Evolutionary conservation across 2,329 filamentous ascomycete genomes (phyloP), one percentile per base, ranked within the genome.

Genomic region (Sclerotinia trifoliorum): DNA sequence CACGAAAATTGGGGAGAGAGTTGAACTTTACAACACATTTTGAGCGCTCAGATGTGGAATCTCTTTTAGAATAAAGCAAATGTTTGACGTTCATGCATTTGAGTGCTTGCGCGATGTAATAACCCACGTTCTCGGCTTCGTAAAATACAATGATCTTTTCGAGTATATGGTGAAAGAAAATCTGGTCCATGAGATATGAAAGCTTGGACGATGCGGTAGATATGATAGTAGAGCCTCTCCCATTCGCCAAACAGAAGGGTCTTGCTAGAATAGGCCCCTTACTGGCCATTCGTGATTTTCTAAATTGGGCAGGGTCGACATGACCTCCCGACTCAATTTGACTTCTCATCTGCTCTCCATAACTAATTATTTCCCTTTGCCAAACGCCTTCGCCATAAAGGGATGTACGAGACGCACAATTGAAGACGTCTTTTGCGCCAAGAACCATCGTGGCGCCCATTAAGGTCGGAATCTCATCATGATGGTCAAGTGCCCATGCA

Each of bases 61-160:
- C 80, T 2, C 83, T 82, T 72, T 86, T 87, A 17, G 89, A 87
- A 73, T 93, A 93, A 68, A 89, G 90, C 5, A 93, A 80, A 65
- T 88, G 83, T 26, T 84, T 80, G 5, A 89, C 81, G 73, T 86
- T 83, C 13, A 88, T 80, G 81, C 94, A 83, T 72, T 97, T 94
- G 0, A 98, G 83, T 42, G 90, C 88, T 75, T 93, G 89, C 0
- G 92, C 91, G 51, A 97, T 85, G 79, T 96, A 97, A 78, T 87
- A 96, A 1, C 93, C 94, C 2, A 91, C 85, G 73, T 96, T 94
- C 70, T 95, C 90, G 44, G 91, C 90, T 70, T 96, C 93, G 77
- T 97, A 97, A 78, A 98, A 98, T 13, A 97, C 85, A 65, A 97
- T 87, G 4, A 96, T 95, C 78, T 97, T 96, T 75, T 97, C 93